phyloP scores from a whole-genome alignment of 805 yeast genomes.

The Candida adriatica region DNA sequence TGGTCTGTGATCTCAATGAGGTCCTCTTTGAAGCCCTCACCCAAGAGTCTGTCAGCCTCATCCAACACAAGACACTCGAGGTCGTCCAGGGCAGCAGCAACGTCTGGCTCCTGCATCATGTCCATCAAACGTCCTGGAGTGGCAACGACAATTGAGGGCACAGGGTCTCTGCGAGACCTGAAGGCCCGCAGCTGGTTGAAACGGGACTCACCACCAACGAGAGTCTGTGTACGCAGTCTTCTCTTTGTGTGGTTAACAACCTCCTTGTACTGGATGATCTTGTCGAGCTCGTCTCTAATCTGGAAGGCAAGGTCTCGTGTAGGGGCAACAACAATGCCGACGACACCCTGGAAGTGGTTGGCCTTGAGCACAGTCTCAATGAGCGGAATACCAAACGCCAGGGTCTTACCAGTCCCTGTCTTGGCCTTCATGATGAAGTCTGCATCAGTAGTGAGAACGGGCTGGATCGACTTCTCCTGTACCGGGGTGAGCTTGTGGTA shows the following conservation, averaged over 20 bases:
- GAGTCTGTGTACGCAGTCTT: slow-evolving; percentile 36
- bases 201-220: slow-evolving; percentile 63
- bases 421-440: slow-evolving; percentile 85
- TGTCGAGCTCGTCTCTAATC: slow-evolving; percentile 57
- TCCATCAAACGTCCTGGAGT: slow-evolving; percentile 86
- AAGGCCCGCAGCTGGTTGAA: slow-evolving; percentile 30
- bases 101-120: slow-evolving; percentile 40
- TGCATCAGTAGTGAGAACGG: slow-evolving; percentile 42
- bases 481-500: slow-evolving; percentile 58
- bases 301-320: slow-evolving; percentile 89
- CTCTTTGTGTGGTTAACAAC: slow-evolving; percentile 18
- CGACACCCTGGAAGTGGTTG: slow-evolving; percentile 32
- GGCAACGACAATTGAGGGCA: slow-evolving; percentile 66
- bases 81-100: slow-evolving; percentile 39
- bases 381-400: slow-evolving; percentile 80
- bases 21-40: slow-evolving; percentile 69
- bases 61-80: slow-evolving; percentile 70
- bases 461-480: slow-evolving; percentile 55
- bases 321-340: slow-evolving; percentile 73
- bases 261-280: slow-evolving; percentile 31
- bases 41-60: slow-evolving; percentile 86
- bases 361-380: slow-evolving; percentile 46
- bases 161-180: slow-evolving; percentile 17
- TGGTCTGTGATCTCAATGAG: slow-evolving; percentile 49
- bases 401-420: slow-evolving; percentile 94